phyloP scores from a whole-genome alignment of 129 eudicot species.

The Glebionis coronaria region DNA sequence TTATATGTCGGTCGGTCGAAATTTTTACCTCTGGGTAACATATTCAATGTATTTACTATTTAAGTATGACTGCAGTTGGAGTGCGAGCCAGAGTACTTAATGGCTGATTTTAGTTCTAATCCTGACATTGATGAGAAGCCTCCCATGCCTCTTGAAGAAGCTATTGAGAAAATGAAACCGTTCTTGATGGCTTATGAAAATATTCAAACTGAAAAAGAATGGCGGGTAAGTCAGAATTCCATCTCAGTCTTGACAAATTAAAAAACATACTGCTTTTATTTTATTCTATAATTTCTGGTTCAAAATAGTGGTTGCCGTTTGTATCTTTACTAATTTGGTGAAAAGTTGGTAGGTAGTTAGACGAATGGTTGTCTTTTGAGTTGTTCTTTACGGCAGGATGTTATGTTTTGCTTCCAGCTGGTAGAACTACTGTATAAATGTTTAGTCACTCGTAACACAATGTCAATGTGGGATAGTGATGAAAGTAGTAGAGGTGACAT shows the following conservation, averaged over 20 bases:
- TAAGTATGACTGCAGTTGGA: constrained; percentile 55
- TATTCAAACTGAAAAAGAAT: constrained; percentile 76
- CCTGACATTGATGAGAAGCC: constrained; percentile 92
- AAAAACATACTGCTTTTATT: neutral
- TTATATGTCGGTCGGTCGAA: neutral
- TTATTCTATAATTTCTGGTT: neutral
- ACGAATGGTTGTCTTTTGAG: too few species aligned
- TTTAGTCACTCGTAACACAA: constrained; percentile 1
- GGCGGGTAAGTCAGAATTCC: constrained; percentile 59
- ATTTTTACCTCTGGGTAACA: constrained; percentile 2
- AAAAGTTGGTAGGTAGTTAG: too few species aligned
- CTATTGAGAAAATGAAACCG: constrained; percentile 86
- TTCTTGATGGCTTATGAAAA: constrained; percentile 85
- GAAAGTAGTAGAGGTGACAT: neutral
- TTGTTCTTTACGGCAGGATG: neutral
- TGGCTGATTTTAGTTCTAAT: constrained; percentile 74
- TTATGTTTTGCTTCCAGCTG: neutral
- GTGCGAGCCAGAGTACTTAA: constrained; percentile 82
- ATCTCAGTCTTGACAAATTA: neutral
- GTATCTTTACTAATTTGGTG: neutral
- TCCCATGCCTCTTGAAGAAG: constrained; percentile 71
- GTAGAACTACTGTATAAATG: constrained; percentile 4
- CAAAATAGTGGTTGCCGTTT: neutral
- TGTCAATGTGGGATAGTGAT: neutral
- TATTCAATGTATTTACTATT: constrained; percentile 10